Evolutionary conservation across 1,139 yeast species (phyloP).

Genomic region (Kodamaea ohmeri): DNA sequence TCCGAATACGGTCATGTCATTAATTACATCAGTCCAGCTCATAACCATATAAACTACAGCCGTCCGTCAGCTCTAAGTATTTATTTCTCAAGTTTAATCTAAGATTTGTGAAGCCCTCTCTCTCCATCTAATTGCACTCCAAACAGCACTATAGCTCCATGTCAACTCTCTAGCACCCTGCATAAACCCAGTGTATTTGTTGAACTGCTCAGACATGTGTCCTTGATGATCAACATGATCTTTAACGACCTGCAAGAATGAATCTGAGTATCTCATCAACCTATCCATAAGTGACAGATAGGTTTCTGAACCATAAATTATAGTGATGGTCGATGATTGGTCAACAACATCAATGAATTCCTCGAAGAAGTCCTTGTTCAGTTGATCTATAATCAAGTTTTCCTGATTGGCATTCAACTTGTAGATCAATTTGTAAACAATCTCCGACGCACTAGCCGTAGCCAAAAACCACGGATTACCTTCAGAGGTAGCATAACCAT

Average conservation of each 20-base stretch:
- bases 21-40: too few relatives aligned
- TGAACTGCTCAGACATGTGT: constrained; percentile 85
- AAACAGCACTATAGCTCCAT: constrained; percentile 86
- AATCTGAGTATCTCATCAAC: constrained; percentile 64
- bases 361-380: constrained; percentile 30
- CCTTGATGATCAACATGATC: constrained; percentile 75
- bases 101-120: constrained; percentile 20
- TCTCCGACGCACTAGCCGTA: constrained; percentile 76
- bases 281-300: constrained; percentile 45
- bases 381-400: constrained; percentile 26
- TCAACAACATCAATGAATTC: constrained; percentile 24
- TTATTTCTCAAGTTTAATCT: constrained; percentile 2
- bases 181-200: constrained; percentile 75
- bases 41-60: too few relatives aligned
- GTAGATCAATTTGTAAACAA: constrained; percentile 40
- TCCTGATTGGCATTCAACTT: constrained; percentile 22
- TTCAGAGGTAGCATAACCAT: constrained; percentile 68
- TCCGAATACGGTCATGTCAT: too few relatives aligned
- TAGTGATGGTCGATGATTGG: constrained; percentile 7
- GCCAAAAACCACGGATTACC: constrained; percentile 97
- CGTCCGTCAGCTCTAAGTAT: too few relatives aligned
- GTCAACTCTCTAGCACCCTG: constrained; percentile 86
- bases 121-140: constrained; percentile 71
- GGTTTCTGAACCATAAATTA: constrained; percentile 41
- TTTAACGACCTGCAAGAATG: constrained; percentile 68